A percentile compares a stretch with the other conserved stretches of the same genome.
Conservation (phyloP, 1,284 basidiomycete species). For the Sanguinoderma infundibulare region DNA sequence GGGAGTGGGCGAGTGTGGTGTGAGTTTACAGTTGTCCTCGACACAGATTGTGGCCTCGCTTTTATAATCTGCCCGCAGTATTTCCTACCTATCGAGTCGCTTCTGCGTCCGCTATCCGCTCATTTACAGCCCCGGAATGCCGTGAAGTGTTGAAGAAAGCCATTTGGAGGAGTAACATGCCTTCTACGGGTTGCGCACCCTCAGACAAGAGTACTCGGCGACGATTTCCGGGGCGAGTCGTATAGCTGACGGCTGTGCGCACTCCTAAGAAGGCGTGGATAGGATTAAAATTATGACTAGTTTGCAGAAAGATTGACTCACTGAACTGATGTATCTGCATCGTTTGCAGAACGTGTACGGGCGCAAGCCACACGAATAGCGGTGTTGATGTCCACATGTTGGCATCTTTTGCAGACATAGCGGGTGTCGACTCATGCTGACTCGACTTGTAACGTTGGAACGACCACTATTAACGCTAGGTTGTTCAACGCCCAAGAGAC, state of each 20-base stretch:
- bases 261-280: background rate
- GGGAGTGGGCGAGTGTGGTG: background rate
- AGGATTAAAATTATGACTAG: too few species aligned
- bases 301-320: too few species aligned
- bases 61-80: background rate
- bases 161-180: background rate
- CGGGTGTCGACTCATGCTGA: too few species aligned
- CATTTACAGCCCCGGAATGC: too few species aligned
- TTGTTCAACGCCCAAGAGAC: too few species aligned
- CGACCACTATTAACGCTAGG: too few species aligned
- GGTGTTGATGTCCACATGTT: too few species aligned
- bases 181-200: background rate
- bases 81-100: background rate
- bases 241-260: background rate
- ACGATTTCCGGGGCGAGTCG: background rate
- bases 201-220: background rate
- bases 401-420: too few species aligned
- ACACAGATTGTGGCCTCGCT: background rate
- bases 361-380: too few species aligned
- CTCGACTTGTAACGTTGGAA: too few species aligned
- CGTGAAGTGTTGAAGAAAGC: background rate
- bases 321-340: too few species aligned
- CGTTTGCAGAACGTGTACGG: too few species aligned
- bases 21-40: background rate
- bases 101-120: background rate